Percentiles rank a stretch among this genome's conserved stretches.
phyloP scores from a whole-genome alignment of 352 stramenopile species.

The Phytophthora kernoviae region DNA sequence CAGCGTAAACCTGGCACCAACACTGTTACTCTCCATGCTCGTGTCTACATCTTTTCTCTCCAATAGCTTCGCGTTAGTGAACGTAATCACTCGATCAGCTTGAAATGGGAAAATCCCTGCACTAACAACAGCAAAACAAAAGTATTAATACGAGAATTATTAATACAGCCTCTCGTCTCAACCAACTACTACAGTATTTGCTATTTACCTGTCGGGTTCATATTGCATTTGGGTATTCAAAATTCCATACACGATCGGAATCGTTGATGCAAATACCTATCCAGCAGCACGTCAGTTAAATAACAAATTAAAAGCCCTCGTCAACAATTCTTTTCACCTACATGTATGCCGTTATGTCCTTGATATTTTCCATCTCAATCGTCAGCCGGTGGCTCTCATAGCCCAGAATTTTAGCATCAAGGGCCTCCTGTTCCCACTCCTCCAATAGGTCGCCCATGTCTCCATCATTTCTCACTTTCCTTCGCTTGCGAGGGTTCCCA shows the following conservation, averaged over 20 bases:
- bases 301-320: neutral
- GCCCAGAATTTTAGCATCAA: conserved; percentile 34
- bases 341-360: conserved; percentile 31
- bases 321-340: conserved; percentile 10
- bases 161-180: neutral
- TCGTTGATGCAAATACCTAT: conserved; percentile 69
- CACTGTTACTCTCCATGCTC: neutral
- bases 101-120: conserved; percentile 50
- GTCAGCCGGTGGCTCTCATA: conserved; percentile 49
- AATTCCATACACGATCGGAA: conserved; percentile 54
- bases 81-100: conserved; percentile 34
- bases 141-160: neutral
- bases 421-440: conserved; percentile 46
- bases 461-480: conserved; percentile 32
- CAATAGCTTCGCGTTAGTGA: conserved; percentile 66
- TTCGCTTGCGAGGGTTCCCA: conserved; percentile 4
- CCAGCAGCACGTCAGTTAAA: neutral
- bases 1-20: conserved; percentile 29
- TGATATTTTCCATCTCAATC: conserved; percentile 33
- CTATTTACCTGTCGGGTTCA: conserved; percentile 26
- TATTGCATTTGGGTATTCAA: conserved; percentile 26
- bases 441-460: conserved; percentile 42
- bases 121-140: conserved; percentile 5
- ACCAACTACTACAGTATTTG: neutral
- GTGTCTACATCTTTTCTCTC: conserved; percentile 46